These are phyloP conservation scores for Lactarius pseudohatsudake DNA, from an alignment of 768 basidiomycete species.

Conservation along the genomic window DNA sequence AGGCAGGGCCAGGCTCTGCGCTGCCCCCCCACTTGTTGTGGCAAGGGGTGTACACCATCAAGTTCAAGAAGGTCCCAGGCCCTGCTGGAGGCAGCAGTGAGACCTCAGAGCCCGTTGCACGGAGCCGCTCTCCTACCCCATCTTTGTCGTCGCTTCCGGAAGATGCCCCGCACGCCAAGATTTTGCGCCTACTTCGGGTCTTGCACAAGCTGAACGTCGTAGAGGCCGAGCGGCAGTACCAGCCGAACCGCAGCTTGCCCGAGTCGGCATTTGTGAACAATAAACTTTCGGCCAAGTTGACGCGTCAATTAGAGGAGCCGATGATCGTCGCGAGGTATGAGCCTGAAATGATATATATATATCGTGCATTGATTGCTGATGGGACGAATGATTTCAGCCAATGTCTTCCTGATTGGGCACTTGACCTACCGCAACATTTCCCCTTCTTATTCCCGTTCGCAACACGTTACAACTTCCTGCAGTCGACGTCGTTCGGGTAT, in stretches of 20 bases:
- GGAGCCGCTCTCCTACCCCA: conserved; percentile 63
- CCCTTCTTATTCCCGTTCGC: conserved; percentile 99
- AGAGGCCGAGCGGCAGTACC: conserved; percentile 60
- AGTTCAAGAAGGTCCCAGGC: conserved; percentile 89
- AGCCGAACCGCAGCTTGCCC: conserved; percentile 59
- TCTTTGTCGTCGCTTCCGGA: conserved; percentile 78
- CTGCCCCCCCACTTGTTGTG: conserved; percentile 74
- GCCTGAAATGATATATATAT: conserved; percentile 9
- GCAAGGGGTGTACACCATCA: conserved; percentile 88
- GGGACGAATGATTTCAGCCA: conserved; percentile 50
- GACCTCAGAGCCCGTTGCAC: conserved; percentile 46
- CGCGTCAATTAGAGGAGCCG: conserved; percentile 93
- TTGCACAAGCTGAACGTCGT: conserved; percentile 78
- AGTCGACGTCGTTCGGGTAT: conserved; percentile 97
- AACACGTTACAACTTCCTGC: conserved; percentile 94
- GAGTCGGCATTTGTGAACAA: conserved; percentile 95
- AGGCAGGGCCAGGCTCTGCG: conserved; percentile 42
- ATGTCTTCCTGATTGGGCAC: conserved; percentile 95
- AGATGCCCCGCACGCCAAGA: conserved; percentile 84
- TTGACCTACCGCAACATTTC: conserved; percentile 94
- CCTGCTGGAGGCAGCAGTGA: conserved; percentile 50
- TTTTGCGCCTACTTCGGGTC: conserved; percentile 85
- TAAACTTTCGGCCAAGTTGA: conserved; percentile 97
- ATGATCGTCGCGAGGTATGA: conserved; percentile 96
- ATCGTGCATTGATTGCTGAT: conserved; percentile 7